phyloP scores from a whole-genome alignment of 257 asterid species.

The Solanum sparsipilum region DNA sequence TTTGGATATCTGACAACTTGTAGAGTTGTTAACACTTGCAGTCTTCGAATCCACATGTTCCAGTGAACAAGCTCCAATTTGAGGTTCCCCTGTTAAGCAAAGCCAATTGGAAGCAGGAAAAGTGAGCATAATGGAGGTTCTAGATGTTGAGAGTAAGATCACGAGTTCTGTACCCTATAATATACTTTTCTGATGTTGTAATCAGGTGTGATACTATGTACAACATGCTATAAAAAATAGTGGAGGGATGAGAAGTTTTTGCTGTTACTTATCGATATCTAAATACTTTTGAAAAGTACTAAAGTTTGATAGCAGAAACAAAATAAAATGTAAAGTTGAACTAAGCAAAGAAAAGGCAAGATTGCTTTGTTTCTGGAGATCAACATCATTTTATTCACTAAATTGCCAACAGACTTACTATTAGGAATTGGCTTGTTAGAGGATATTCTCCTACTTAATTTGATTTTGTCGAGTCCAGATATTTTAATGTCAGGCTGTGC shows the following conservation, averaged over 20 bases:
- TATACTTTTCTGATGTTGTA: background rate
- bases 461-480: background rate
- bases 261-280: background rate
- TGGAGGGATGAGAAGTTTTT: background rate
- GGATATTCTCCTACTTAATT: background rate
- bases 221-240: background rate
- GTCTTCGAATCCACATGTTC: conserved; percentile 15
- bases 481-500: background rate
- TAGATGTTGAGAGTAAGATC: background rate
- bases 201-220: background rate
- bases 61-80: conserved; percentile 17
- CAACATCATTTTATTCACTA: background rate
- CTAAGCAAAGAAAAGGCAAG: background rate
- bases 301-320: background rate
- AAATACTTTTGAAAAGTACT: background rate
- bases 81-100: conserved; percentile 21
- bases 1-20: conserved; percentile 14
- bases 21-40: conserved; percentile 15
- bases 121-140: background rate
- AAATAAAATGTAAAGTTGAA: background rate
- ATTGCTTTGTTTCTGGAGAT: background rate
- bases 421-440: background rate
- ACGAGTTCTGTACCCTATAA: background rate
- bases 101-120: background rate
- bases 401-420: background rate